Percentiles rank a stretch among this genome's conserved stretches.
Conservation (phyloP, 106 monocot species). For the Alisma plantagoaquatica region DNA sequence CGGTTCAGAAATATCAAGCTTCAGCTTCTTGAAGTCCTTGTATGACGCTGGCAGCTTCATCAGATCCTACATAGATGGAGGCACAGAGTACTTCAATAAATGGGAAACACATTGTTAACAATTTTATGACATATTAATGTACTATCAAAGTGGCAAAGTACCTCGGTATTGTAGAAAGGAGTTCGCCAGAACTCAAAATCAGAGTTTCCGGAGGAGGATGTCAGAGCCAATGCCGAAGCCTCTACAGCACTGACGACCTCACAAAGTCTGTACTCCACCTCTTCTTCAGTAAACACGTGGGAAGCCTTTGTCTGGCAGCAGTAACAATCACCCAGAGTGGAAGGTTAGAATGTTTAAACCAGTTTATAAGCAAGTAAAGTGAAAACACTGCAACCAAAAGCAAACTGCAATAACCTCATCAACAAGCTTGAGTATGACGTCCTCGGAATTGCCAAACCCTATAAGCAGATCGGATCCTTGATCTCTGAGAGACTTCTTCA, state of each 20-base stretch:
- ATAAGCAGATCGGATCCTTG: conserved; percentile 76
- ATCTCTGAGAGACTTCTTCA: conserved; percentile 45
- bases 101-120: too few species aligned
- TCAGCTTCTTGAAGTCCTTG: conserved; percentile 49
- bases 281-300: conserved; percentile 82
- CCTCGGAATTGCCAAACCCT: conserved; percentile 68
- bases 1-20: conserved; percentile 27
- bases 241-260: conserved; percentile 41
- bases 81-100: too few species aligned
- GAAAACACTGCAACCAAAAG: too few species aligned
- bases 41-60: conserved; percentile 52
- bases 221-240: conserved; percentile 37
- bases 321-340: too few species aligned
- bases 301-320: conserved; percentile 87
- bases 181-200: conserved; percentile 53
- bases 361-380: too few species aligned
- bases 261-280: conserved; percentile 53
- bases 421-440: conserved; percentile 56
- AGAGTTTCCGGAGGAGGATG: conserved; percentile 58
- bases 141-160: too few species aligned
- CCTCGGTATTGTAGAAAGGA: conserved; percentile 74
- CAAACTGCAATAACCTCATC: conserved; percentile 49
- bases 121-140: too few species aligned
- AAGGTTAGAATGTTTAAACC: too few species aligned
- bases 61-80: conserved; percentile 43